Conservation (phyloP, 2,329 filamentous ascomycete species). For the Dryadomyces quercivorus region DNA sequence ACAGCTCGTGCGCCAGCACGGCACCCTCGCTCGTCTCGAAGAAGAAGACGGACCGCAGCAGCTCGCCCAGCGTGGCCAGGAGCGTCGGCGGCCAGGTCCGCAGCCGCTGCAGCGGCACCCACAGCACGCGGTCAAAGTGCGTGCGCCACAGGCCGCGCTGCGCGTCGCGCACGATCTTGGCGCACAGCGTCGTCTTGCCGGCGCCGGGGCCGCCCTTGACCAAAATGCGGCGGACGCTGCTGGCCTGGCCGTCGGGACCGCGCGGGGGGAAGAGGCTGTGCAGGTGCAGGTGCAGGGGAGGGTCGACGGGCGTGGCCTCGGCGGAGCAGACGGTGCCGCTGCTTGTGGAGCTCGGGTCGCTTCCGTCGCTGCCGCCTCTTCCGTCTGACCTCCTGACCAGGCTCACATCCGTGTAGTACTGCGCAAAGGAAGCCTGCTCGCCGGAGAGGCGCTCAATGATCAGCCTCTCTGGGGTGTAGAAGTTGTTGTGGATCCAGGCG, state of each 20-base stretch:
- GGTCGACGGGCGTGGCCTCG: no score
- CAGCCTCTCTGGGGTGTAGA: conserved; percentile 11
- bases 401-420: conserved; percentile 25
- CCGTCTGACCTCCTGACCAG: no score
- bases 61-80: neutral
- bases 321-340: no score
- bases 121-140: conserved; percentile 24
- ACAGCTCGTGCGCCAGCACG: conserved; percentile 5
- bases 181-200: conserved; percentile 28
- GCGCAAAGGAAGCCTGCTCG: conserved; percentile 19
- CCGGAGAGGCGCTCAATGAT: conserved; percentile 23
- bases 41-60: conserved; percentile 7
- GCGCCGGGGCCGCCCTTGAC: conserved; percentile 25
- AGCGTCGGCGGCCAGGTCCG: conserved; percentile 11
- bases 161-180: conserved; percentile 27
- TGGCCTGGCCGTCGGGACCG: conserved; percentile 3
- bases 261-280: conserved; percentile 17
- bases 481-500: conserved; percentile 16
- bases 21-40: neutral
- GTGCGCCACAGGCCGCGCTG: conserved; percentile 14
- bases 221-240: conserved; percentile 17
- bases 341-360: no score
- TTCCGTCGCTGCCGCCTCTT: no score
- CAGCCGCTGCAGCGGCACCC: conserved; percentile 25
- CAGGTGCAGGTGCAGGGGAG: conserved; percentile 4